These are phyloP conservation scores for Dactylonectria macrodidyma DNA, from an alignment of 2,329 filamentous ascomycete species.

Conservation along the genomic window DNA sequence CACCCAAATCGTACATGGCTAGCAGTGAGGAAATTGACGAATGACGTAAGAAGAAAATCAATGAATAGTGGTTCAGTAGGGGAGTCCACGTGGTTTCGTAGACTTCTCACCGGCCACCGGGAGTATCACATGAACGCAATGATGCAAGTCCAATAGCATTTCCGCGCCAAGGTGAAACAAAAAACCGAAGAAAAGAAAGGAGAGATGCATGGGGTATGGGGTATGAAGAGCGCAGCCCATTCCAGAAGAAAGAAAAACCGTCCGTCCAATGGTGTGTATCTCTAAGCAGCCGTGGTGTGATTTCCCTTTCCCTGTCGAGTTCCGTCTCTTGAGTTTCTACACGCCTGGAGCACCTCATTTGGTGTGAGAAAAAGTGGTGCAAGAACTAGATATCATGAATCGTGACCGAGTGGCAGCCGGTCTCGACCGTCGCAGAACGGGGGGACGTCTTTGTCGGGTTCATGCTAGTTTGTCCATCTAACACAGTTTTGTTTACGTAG, in stretches of 20 bases:
- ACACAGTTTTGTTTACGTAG: background rate
- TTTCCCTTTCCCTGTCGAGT: slow-evolving; percentile 16
- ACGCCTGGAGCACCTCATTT: slow-evolving; percentile 3
- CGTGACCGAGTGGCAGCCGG: slow-evolving; percentile 7
- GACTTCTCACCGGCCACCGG: background rate
- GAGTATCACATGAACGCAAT: slow-evolving; percentile 5
- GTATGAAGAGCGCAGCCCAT: slow-evolving; percentile 28
- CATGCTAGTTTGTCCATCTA: background rate
- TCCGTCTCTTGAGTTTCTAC: slow-evolving; percentile 14
- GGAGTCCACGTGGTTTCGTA: background rate
- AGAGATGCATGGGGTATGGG: slow-evolving; percentile 26
- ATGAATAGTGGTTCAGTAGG: background rate
- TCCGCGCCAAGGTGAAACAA: slow-evolving; percentile 5
- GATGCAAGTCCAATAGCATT: slow-evolving; percentile 11
- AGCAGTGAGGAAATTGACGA: background rate
- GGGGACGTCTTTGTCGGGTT: slow-evolving; percentile 16
- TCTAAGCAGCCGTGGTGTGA: slow-evolving; percentile 27
- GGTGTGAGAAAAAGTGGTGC: slow-evolving; percentile 1
- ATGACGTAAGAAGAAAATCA: slow-evolving; percentile 3
- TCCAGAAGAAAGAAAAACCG: slow-evolving; percentile 14
- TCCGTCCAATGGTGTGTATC: slow-evolving; percentile 29
- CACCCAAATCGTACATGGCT: background rate
- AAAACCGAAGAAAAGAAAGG: slow-evolving; percentile 8
- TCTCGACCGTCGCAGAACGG: slow-evolving; percentile 8
- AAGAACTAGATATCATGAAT: slow-evolving; percentile 3